A percentile compares a stretch with the other conserved stretches of the same genome.
These are phyloP conservation scores for Ceratonia siliqua DNA, from an alignment of 306 rosid species.

Conservation along the genomic window DNA sequence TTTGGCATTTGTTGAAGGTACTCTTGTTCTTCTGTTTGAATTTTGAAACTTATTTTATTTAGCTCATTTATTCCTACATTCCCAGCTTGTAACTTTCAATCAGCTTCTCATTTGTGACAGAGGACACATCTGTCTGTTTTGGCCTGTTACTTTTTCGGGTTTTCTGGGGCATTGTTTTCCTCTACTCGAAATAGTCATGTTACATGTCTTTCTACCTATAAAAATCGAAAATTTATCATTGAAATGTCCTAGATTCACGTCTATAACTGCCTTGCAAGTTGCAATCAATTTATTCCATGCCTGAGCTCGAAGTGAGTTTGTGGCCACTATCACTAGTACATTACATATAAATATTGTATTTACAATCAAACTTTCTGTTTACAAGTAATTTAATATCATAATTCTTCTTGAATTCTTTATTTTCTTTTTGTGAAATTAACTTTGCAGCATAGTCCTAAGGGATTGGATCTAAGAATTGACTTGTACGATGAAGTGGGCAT, in stretches of 20 bases:
- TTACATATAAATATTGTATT: background rate
- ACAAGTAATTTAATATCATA: background rate
- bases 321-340: background rate
- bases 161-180: background rate
- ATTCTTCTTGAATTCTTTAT: background rate
- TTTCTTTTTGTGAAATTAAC: slow-evolving; percentile 13
- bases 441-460: slow-evolving; percentile 67
- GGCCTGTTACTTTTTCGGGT: background rate
- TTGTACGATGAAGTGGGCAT: slow-evolving; percentile 81
- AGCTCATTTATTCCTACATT: background rate
- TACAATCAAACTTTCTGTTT: background rate
- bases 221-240: background rate
- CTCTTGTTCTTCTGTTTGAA: background rate
- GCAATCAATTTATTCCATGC: background rate
- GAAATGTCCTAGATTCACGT: background rate
- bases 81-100: no score
- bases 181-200: background rate
- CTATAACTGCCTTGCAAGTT: background rate
- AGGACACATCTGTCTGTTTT: background rate
- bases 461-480: slow-evolving; percentile 57
- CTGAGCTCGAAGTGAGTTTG: background rate
- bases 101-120: no score
- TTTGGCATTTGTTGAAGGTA: slow-evolving; percentile 78
- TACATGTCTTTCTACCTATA: no score
- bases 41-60: background rate